phyloP scores from a whole-genome alignment of 371 early-diverging fungal species.

The Rhizopus stolonifer region DNA sequence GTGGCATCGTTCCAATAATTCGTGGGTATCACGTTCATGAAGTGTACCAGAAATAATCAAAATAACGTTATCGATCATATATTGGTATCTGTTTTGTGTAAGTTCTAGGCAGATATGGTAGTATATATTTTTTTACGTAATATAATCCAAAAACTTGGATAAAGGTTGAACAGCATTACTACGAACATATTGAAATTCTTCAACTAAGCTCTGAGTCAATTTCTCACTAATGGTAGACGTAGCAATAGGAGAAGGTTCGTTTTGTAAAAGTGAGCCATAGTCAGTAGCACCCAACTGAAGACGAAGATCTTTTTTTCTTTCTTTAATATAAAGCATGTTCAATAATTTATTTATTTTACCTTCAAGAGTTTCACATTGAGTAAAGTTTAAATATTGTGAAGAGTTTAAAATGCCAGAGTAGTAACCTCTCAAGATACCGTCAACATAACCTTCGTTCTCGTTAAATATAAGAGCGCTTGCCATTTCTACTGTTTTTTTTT shows the following conservation, averaged over 20 bases:
- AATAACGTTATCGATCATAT: constrained; percentile 99
- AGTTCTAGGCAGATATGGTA: not conserved
- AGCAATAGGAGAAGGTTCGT: constrained; percentile 94
- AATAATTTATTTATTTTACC: constrained; percentile 63
- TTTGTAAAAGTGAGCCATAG: constrained; percentile 92
- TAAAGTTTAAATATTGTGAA: constrained; percentile 88
- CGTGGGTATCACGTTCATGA: constrained; percentile 97
- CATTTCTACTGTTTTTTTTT: constrained; percentile 45
- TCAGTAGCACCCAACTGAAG: constrained; percentile 94
- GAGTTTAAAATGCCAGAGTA: constrained; percentile 81
- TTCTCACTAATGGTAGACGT: constrained; percentile 90
- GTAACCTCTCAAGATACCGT: constrained; percentile 95
- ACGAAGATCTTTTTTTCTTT: constrained; percentile 49
- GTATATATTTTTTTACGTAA: constrained; percentile 69
- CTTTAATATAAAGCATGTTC: too few relatives aligned
- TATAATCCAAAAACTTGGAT: constrained; percentile 91
- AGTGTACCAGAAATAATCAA: constrained; percentile 96
- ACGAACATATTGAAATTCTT: constrained; percentile 91
- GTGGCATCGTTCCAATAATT: constrained; percentile 93
- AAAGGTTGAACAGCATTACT: constrained; percentile 82
- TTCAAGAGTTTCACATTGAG: constrained; percentile 98
- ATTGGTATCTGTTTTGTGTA: constrained; percentile 74
- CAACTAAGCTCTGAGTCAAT: constrained; percentile 86
- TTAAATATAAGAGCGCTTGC: constrained; percentile 79
- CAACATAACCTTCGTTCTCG: constrained; percentile 89